These are phyloP conservation scores for Paraphysoderma sedebokerense DNA, from an alignment of 371 early-diverging fungal genomes.

Conservation along the genomic window DNA sequence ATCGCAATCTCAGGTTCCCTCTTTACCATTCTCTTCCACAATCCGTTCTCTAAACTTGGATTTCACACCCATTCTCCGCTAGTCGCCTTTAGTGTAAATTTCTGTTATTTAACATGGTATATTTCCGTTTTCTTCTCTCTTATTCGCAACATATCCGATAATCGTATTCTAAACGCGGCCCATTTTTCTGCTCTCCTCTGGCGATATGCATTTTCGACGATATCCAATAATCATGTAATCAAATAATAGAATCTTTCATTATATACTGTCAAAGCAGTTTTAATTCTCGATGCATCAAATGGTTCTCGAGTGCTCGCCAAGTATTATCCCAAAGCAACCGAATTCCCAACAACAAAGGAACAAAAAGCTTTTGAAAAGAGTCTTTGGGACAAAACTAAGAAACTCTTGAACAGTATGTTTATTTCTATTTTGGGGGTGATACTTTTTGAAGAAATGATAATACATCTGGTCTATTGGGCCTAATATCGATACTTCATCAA, in stretches of 20 bases:
- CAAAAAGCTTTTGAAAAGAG: conserved; percentile 82
- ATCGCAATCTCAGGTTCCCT: no score
- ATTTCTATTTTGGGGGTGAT: background rate
- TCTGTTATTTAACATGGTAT: no score
- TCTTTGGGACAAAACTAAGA: conserved; percentile 71
- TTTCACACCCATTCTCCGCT: no score
- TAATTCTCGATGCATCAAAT: conserved; percentile 70
- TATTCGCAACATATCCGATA: no score
- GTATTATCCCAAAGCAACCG: conserved; percentile 44
- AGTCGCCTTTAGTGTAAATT: no score
- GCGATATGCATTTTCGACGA: no score
- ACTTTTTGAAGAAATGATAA: background rate
- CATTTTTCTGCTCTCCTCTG: no score
- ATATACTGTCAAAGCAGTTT: conserved; percentile 67
- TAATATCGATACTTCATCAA: background rate
- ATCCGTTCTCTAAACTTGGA: no score
- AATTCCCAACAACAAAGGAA: conserved; percentile 53
- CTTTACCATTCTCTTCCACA: no score
- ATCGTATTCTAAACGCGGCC: no score
- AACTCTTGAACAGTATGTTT: conserved; percentile 2
- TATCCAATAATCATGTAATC: no score
- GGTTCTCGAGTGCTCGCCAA: conserved; percentile 86
- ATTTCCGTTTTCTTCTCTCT: no score
- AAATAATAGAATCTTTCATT: conserved; percentile 41
- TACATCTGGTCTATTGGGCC: background rate